A percentile compares a stretch with the other conserved stretches of the same genome.
Evolutionary conservation across 2,329 filamentous ascomycete genomes (phyloP).

Genomic region (Pseudonectria foliicola): DNA sequence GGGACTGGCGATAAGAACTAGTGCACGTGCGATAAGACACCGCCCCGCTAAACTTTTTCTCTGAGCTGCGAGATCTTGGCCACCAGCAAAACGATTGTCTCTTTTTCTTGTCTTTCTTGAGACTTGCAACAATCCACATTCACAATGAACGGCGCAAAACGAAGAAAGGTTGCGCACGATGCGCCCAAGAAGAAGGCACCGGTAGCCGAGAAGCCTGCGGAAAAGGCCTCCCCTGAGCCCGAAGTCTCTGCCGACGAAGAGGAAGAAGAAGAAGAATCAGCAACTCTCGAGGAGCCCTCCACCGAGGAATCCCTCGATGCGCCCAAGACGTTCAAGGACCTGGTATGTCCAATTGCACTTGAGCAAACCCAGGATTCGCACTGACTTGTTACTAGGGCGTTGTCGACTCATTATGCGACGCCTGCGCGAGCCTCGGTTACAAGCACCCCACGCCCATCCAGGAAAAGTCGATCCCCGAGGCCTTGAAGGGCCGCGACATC

Average conservation of each 20-base stretch:
- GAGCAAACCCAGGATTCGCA: too few relatives aligned
- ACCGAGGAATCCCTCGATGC: constrained; percentile 25
- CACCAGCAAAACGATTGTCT: constrained; percentile 1
- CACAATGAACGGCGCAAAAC: constrained; percentile 32
- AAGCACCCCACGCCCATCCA: constrained; percentile 86
- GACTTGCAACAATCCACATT: constrained; percentile 1
- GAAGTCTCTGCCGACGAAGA: constrained; percentile 6
- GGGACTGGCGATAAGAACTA: constrained; percentile 27
- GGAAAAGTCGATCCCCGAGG: constrained; percentile 71
- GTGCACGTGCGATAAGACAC: constrained; percentile 24
- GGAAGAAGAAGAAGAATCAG: constrained; percentile 25
- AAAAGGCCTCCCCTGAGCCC: constrained; percentile 1
- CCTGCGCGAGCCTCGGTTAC: constrained; percentile 76
- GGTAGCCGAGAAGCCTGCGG: constrained; percentile 5
- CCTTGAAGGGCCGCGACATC: constrained; percentile 73
- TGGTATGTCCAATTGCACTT: constrained; percentile 34
- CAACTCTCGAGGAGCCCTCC: constrained; percentile 26
- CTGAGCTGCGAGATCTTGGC: too few relatives aligned
- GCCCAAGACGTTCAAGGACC: constrained; percentile 58
- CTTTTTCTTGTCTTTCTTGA: constrained; percentile 4
- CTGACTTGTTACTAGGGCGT: constrained; percentile 52
- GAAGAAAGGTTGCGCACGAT: constrained; percentile 33
- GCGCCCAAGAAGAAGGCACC: constrained; percentile 16
- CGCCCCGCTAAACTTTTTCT: constrained; percentile 28
- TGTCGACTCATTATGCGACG: constrained; percentile 81